These are phyloP conservation scores for Dictyostelium citrinum DNA, from an alignment of 78 protist genomes.

Conservation along the genomic window DNA sequence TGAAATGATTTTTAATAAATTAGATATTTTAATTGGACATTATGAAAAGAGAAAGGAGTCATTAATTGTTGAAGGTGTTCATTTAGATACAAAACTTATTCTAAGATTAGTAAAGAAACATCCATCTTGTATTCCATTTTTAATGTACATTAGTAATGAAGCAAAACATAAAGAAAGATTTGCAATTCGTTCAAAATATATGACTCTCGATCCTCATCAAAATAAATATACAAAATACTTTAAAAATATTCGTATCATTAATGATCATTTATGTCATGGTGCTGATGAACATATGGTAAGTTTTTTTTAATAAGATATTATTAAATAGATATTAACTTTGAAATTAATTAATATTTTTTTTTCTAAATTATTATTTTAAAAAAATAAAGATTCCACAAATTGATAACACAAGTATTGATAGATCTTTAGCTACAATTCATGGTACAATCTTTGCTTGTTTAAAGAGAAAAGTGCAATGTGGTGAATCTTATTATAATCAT, in stretches of 20 bases:
- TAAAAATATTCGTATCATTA: slow-evolving; percentile 57
- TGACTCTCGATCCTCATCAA: slow-evolving; percentile 74
- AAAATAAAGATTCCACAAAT: slow-evolving; percentile 58
- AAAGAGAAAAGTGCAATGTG: slow-evolving; percentile 32
- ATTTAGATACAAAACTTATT: slow-evolving; percentile 52
- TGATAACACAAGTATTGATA: slow-evolving; percentile 69
- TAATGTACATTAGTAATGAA: slow-evolving; percentile 81
- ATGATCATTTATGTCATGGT: slow-evolving; percentile 69
- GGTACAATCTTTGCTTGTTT: slow-evolving; percentile 67
- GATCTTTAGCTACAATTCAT: slow-evolving; percentile 73
- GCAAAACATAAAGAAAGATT: slow-evolving; percentile 72
- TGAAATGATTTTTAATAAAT: slow-evolving; percentile 66
- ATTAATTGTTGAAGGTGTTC: slow-evolving; percentile 69
- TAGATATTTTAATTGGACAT: slow-evolving; percentile 56
- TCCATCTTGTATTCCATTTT: slow-evolving; percentile 83
- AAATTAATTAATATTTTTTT: not conserved
- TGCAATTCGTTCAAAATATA: slow-evolving; percentile 77
- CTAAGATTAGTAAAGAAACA: slow-evolving; percentile 61
- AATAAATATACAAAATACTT: slow-evolving; percentile 72
- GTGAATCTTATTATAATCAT: slow-evolving; percentile 48
- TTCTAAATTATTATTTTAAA: not conserved
- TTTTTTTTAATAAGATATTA: no score
- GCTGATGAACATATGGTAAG: slow-evolving; percentile 54
- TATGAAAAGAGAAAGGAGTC: slow-evolving; percentile 76
- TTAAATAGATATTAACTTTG: no score